Base-by-base conservation (phyloP, 1,139 yeast species). In the Suhomyces coccinellae region DNA sequence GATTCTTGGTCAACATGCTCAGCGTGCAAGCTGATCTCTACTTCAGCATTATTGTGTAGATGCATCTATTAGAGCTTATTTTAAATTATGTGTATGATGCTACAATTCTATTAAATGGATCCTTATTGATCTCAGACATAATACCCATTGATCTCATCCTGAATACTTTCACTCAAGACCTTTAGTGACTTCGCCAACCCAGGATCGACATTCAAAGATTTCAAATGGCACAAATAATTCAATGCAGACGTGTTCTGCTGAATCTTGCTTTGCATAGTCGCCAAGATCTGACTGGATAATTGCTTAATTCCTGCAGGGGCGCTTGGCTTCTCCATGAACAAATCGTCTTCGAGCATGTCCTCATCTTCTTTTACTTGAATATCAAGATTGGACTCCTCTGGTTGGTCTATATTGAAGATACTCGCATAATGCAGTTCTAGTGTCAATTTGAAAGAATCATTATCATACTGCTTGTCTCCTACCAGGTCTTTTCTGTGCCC, bases 361-460 rank as follows among this genome's bases (percentile, higher is more conserved):
- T 48, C 43, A n/a, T 51, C 55, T 6, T 48, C 47, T n/a, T 48
- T 47, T 13, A 46, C 36, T 14, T 44, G 38, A 16, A 43, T 26
- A 6, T 39, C 43, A 16, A 42, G 29, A n/a, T 28, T 45, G 26
- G 26, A 43, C n/a, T 47, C 52, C 34, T 50, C 41, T 13, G 43
- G 20, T 26, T 44, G 40, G 7, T 35, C 40, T 13, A 32, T 43
- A 34, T 50, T 48, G 39, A 55, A 55, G 12, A 55, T 52, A 33
- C 55, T 52, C 13, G 57, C 52, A 43, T 44, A 53, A 24, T 53
- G 58, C 12, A 41, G 40, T 13, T 52, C 53, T 8, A 51, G 45
- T 2, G 41, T 43, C 30, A 45, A 46, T 20, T 38, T 41, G 34
- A 53, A 53, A 10, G 31, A 32, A 5, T 35, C 34, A 16, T 42